Conservation (phyloP, 805 yeast genomes). For the Wickerhamiella occidentalis region DNA sequence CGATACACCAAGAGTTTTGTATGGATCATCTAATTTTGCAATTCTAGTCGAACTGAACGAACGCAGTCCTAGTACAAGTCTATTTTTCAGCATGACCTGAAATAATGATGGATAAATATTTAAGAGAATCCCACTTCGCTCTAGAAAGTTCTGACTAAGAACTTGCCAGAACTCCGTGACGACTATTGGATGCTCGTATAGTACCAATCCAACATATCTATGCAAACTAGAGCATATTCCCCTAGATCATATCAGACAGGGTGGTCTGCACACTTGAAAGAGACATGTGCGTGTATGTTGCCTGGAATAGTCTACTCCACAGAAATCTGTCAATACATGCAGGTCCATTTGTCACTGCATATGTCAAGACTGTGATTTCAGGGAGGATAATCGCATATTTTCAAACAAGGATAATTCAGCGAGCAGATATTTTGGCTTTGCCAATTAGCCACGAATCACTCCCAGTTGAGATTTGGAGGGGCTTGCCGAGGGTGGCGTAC, state of each 20-base stretch:
- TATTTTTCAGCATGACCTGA: background rate
- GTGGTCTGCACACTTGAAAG: too few relatives aligned
- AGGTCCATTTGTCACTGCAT: background rate
- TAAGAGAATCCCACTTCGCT: background rate
- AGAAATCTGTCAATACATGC: background rate
- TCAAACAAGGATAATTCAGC: too few relatives aligned
- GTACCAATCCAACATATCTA: too few relatives aligned
- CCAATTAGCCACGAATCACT: too few relatives aligned
- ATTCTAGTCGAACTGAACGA: slow-evolving; percentile 2
- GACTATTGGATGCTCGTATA: background rate
- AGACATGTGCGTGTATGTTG: too few relatives aligned
- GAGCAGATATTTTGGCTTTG: too few relatives aligned
- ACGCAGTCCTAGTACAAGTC: background rate
- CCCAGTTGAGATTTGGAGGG: too few relatives aligned
- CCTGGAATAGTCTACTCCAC: too few relatives aligned
- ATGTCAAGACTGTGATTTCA: background rate
- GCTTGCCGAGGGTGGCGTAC: too few relatives aligned
- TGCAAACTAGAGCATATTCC: too few relatives aligned
- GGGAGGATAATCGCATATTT: too few relatives aligned
- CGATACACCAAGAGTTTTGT: slow-evolving; percentile 66
- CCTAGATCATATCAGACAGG: too few relatives aligned
- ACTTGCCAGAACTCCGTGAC: background rate
- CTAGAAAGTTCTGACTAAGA: slow-evolving; percentile 9
- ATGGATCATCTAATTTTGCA: slow-evolving; percentile 52
- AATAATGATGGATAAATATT: background rate